Conservation (phyloP, 1,284 basidiomycete genomes). For the Naganishia liquefaciens region DNA sequence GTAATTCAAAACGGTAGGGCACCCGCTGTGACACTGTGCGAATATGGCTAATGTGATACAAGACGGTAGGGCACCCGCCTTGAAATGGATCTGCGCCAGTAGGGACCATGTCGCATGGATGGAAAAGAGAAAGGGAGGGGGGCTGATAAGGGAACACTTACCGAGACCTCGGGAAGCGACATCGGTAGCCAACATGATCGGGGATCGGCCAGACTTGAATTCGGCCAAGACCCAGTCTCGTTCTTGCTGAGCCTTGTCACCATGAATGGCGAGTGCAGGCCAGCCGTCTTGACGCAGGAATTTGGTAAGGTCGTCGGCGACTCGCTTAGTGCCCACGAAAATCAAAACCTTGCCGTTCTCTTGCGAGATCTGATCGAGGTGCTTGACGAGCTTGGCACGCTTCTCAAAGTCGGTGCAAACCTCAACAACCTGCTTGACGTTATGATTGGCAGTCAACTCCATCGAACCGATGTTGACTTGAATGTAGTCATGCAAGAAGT, state of each 20-base stretch:
- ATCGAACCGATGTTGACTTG: conserved; percentile 99
- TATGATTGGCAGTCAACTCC: conserved; percentile 98
- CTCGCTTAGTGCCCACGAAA: conserved; percentile 96
- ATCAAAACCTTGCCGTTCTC: conserved; percentile 99
- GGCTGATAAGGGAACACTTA: conserved; percentile 64
- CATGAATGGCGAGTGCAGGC: conserved; percentile 98
- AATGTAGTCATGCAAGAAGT: conserved; percentile 93
- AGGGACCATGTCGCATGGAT: not conserved
- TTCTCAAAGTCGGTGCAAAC: conserved; percentile 99
- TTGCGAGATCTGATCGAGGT: conserved; percentile 91
- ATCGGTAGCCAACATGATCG: conserved; percentile 96
- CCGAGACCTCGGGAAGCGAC: conserved; percentile 99
- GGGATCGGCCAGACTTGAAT: conserved; percentile 96
- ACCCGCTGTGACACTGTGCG: not conserved
- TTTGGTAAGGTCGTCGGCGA: conserved; percentile 98
- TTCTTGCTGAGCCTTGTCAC: conserved; percentile 88
- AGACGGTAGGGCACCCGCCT: no score
- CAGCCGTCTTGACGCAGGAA: conserved; percentile 95
- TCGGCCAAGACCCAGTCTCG: conserved; percentile 98
- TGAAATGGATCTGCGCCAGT: not conserved
- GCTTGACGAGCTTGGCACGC: conserved; percentile 91
- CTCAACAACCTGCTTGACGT: conserved; percentile 93
- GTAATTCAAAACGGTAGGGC: no score
- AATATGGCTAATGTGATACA: not conserved
- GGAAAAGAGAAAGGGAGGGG: conserved; percentile 5